These are phyloP conservation scores for Xylaria digitata DNA, from an alignment of 2,329 filamentous ascomycete genomes.

Conservation along the genomic window DNA sequence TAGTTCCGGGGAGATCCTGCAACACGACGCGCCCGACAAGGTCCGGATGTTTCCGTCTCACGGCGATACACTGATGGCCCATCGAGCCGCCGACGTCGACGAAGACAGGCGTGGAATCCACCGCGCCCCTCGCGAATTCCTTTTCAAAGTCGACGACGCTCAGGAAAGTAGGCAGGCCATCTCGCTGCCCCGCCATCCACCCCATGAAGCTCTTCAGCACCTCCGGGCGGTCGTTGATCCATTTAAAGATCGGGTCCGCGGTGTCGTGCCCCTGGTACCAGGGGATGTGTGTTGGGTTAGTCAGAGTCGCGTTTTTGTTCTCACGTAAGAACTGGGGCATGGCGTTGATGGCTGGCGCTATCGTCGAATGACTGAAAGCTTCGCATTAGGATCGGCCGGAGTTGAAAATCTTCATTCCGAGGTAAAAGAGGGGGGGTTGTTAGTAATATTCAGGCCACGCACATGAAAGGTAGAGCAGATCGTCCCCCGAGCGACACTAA, in stretches of 20 bases:
- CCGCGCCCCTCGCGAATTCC: slow-evolving; percentile 33
- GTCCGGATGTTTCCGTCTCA: slow-evolving; percentile 33
- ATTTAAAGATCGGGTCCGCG: slow-evolving; percentile 30
- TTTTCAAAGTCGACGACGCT: slow-evolving; percentile 36
- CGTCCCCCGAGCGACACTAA: slow-evolving; percentile 33
- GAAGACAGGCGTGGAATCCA: slow-evolving; percentile 36
- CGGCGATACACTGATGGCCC: slow-evolving; percentile 41
- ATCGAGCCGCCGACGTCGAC: slow-evolving; percentile 43
- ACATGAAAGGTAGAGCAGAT: slow-evolving; percentile 38
- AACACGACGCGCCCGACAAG: slow-evolving; percentile 42
- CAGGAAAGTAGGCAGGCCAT: slow-evolving; percentile 37
- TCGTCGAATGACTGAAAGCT: slow-evolving; percentile 27
- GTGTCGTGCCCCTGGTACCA: slow-evolving; percentile 38
- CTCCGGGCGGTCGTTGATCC: slow-evolving; percentile 37
- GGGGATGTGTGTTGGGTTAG: slow-evolving; percentile 24
- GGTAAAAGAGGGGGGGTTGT: background rate
- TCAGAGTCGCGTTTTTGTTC: slow-evolving; percentile 34
- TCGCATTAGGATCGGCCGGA: background rate
- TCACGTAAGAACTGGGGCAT: slow-evolving; percentile 40
- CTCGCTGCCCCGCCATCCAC: slow-evolving; percentile 41
- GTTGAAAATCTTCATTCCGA: background rate
- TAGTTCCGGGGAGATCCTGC: slow-evolving; percentile 37
- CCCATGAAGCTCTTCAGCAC: slow-evolving; percentile 34
- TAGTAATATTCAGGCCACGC: background rate
- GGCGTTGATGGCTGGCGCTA: slow-evolving; percentile 34